Evolutionary conservation across 768 basidiomycete genomes (phyloP).

Genomic region (Baorangia bicolor): DNA sequence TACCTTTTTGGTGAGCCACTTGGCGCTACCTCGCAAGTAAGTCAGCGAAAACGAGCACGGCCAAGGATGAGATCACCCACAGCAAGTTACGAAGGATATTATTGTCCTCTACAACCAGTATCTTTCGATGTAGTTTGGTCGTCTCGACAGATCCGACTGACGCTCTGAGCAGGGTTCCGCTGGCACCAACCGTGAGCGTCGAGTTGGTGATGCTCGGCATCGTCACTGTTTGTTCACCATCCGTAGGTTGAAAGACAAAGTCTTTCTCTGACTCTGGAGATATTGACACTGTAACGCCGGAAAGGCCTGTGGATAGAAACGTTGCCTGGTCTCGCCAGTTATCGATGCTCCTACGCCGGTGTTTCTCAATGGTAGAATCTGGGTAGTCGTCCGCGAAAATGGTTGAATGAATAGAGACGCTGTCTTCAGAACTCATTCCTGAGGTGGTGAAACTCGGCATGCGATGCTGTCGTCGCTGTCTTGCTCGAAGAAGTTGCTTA

Average conservation of each 20-base stretch:
- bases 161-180: slow-evolving; percentile 69
- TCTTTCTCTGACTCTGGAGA: slow-evolving; percentile 34
- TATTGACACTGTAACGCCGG: slow-evolving; percentile 16
- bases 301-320: slow-evolving; percentile 3
- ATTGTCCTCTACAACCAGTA: slow-evolving; percentile 92
- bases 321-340: slow-evolving; percentile 24
- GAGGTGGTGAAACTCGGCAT: slow-evolving; percentile 17
- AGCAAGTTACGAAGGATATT: slow-evolving; percentile 78
- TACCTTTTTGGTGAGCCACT: slow-evolving; percentile 65
- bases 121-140: slow-evolving; percentile 49
- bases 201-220: slow-evolving; percentile 29
- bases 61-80: slow-evolving; percentile 43
- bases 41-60: slow-evolving; percentile 9
- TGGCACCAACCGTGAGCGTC: slow-evolving; percentile 53
- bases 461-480: slow-evolving; percentile 32
- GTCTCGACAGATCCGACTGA: slow-evolving; percentile 54
- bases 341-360: slow-evolving; percentile 35
- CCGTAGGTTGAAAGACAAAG: slow-evolving; percentile 13
- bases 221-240: slow-evolving; percentile 10
- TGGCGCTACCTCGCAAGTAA: slow-evolving; percentile 38
- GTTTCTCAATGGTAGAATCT: slow-evolving; percentile 19
- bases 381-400: slow-evolving; percentile 28
- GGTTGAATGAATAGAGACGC: slow-evolving; percentile 26
- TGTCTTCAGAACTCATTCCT: slow-evolving; percentile 26
- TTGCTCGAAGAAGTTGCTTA: slow-evolving; percentile 42